Base-by-base conservation (phyloP, 768 basidiomycete species). In the Hypholoma fasciculare region DNA sequence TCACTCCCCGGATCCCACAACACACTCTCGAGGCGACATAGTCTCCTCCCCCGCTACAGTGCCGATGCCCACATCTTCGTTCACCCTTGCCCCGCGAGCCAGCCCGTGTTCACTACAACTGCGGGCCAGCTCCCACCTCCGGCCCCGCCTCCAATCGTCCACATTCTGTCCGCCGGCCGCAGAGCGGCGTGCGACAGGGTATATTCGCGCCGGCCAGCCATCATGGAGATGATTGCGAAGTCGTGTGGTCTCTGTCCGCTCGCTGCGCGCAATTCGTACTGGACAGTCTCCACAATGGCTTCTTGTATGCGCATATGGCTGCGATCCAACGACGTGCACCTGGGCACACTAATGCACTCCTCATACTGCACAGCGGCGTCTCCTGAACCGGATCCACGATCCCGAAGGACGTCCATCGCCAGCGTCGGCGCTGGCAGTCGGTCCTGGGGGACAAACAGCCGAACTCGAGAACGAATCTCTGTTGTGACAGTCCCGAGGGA, bases 391-490 rank as follows among this genome's bases (percentile, higher is more conserved):
- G 39, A 44, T 43, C 54, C 51, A 53, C 30, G 30, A 34, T 34
- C 30, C 30, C 30, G 6, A 34, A 34, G 30, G 30, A 34, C 52
- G 16, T 48, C 16, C 60, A 49, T 36, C 36, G 47, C 52, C 36
- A 50, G 30, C 14, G 20, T 19, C 19, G 13, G 14, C 1, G 23
- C 48, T 40, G 34, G 26, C n/a, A 63, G 68, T 67, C 56, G 30
- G 54, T 57, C 56, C 52, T 30, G 3, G 16, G 16, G 55, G 57
- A 62, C 63, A 48, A 60, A 58, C 58, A 59, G 56, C 67, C 70
- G 74, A 68, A 71, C 74, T 77, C 77, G 82, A 84, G 83, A 80
- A 76, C 80, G 69, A 82, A 78, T 80, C 82, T 82, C 82, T 84
- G 67, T 80, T 81, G 71, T 63, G 66, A 66, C 71, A 68, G 30